A percentile compares a stretch with the other conserved stretches of the same genome.
phyloP scores from a whole-genome alignment of 2,329 filamentous ascomycete genomes.

The Didymella lethalis region DNA sequence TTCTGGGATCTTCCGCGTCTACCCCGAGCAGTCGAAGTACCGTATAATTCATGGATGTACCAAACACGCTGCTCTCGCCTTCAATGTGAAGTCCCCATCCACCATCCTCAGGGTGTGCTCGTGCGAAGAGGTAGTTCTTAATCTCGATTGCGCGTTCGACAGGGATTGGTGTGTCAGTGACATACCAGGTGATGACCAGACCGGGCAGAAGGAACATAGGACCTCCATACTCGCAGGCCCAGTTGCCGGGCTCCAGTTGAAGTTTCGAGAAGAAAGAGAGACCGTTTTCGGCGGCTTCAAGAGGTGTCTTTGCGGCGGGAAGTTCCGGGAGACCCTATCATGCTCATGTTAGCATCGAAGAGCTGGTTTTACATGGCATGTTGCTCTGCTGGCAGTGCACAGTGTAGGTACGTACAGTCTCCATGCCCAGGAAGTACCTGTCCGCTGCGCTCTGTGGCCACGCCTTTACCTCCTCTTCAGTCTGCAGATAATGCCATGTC shows the following conservation, averaged over 20 bases:
- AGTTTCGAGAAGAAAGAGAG: slow-evolving; percentile 88
- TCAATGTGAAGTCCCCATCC: slow-evolving; percentile 98
- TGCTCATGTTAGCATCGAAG: neutral
- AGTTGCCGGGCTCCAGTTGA: slow-evolving; percentile 88
- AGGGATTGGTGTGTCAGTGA: slow-evolving; percentile 86
- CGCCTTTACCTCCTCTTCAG: slow-evolving; percentile 71
- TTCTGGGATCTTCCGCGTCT: slow-evolving; percentile 79
- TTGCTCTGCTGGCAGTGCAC: neutral
- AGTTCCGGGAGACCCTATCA: slow-evolving; percentile 76
- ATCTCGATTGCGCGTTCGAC: slow-evolving; percentile 84
- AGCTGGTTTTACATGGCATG: neutral
- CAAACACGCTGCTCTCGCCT: slow-evolving; percentile 89
- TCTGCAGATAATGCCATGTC: slow-evolving; percentile 89
- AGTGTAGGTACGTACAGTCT: slow-evolving; percentile 65
- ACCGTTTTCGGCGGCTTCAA: slow-evolving; percentile 82
- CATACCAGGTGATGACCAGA: slow-evolving; percentile 84
- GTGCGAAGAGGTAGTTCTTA: slow-evolving; percentile 87
- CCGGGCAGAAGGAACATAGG: slow-evolving; percentile 95
- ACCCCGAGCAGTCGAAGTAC: slow-evolving; percentile 82
- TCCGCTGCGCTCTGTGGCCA: slow-evolving; percentile 93
- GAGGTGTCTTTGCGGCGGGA: slow-evolving; percentile 72
- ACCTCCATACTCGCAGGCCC: slow-evolving; percentile 97
- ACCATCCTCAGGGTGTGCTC: slow-evolving; percentile 86
- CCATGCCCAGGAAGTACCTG: slow-evolving; percentile 83
- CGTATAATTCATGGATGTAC: slow-evolving; percentile 88